Percentiles rank a stretch among this genome's conserved stretches.
Conservation (phyloP, 2,329 filamentous ascomycete genomes). For the Aureobasidium sp. region DNA sequence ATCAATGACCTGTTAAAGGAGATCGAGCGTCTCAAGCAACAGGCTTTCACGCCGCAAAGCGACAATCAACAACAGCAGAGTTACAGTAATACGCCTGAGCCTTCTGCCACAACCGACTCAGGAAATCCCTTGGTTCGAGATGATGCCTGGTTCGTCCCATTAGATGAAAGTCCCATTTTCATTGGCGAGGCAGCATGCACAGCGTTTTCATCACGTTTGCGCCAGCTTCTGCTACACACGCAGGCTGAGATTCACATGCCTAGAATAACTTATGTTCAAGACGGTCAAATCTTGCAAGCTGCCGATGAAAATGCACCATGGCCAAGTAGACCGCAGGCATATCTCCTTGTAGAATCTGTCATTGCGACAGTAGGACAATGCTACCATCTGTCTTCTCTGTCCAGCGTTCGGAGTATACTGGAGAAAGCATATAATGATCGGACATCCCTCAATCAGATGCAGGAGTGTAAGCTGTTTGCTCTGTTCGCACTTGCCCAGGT, state of each 20-base stretch:
- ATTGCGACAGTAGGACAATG: constrained; percentile 32
- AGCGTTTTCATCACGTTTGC: constrained; percentile 29
- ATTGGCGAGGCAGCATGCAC: constrained; percentile 31
- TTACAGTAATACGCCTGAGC: neutral
- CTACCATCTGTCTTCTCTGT: constrained; percentile 36
- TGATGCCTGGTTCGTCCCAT: constrained; percentile 30
- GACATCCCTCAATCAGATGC: constrained; percentile 25
- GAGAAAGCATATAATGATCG: constrained; percentile 31
- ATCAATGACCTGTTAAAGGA: constrained; percentile 24
- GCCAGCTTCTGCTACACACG: constrained; percentile 22
- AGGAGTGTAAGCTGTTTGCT: constrained; percentile 35
- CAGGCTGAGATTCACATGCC: constrained; percentile 23
- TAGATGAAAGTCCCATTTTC: constrained; percentile 25
- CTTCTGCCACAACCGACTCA: constrained; percentile 14
- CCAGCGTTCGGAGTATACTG: constrained; percentile 29
- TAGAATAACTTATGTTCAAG: constrained; percentile 25
- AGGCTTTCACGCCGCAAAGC: neutral
- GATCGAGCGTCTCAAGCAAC: constrained; percentile 21
- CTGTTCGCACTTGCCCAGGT: constrained; percentile 41
- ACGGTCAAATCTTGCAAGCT: constrained; percentile 27
- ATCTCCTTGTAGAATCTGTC: constrained; percentile 33
- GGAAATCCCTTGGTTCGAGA: constrained; percentile 29
- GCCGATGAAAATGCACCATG: constrained; percentile 28
- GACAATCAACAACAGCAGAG: neutral
- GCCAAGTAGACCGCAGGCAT: constrained; percentile 32